Conservation (phyloP, 805 yeast species). For the Saccharomycopsis amapae region DNA sequence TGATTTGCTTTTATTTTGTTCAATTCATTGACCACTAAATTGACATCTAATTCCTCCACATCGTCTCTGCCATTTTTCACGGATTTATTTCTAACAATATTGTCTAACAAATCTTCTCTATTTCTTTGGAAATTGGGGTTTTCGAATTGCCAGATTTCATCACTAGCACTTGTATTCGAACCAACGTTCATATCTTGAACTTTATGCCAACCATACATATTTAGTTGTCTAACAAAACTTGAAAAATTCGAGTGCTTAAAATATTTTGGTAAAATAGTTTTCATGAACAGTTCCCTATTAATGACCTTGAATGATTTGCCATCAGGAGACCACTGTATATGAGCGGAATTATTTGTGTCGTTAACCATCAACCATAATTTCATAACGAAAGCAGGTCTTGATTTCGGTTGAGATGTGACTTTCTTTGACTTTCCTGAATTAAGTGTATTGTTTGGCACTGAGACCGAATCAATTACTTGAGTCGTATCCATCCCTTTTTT, state of each 20-base stretch:
- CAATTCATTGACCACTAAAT: constrained; percentile 57
- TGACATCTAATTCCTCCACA: constrained; percentile 35
- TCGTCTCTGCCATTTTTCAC: constrained; percentile 19
- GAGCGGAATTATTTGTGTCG: constrained; percentile 59
- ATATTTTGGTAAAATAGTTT: constrained; percentile 76
- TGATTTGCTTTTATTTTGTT: constrained; percentile 75
- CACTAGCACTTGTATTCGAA: constrained; percentile 27
- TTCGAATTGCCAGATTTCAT: constrained; percentile 85
- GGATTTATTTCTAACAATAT: constrained; percentile 60
- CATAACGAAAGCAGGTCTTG: constrained; percentile 84
- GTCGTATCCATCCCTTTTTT: no score
- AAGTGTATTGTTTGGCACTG: neutral
- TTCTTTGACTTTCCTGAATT: neutral
- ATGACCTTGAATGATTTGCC: constrained; percentile 81
- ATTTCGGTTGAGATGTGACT: constrained; percentile 29
- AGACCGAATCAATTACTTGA: neutral
- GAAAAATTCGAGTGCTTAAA: constrained; percentile 96
- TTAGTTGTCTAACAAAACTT: constrained; percentile 89
- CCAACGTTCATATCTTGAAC: constrained; percentile 88
- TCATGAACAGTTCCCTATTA: constrained; percentile 80
- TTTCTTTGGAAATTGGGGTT: constrained; percentile 73
- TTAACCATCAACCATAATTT: constrained; percentile 96
- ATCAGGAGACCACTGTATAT: constrained; percentile 78
- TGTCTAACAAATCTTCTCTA: constrained; percentile 77
- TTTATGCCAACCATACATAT: constrained; percentile 99